phyloP scores from a whole-genome alignment of 2,329 filamentous ascomycete species.

The Arthroderma sp. region DNA sequence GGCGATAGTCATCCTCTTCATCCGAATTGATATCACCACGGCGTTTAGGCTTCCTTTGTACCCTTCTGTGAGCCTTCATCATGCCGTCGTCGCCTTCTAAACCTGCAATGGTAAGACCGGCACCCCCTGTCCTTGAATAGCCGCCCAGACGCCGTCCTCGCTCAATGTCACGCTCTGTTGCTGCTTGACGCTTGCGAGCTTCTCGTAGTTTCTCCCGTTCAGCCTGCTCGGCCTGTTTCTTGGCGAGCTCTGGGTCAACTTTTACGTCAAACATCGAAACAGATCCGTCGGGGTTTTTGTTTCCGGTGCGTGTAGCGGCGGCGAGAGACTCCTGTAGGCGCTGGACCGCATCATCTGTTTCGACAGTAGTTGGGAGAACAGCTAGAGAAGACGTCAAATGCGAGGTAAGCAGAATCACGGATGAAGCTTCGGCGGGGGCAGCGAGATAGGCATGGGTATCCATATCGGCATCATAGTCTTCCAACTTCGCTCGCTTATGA shows the following conservation, averaged over 20 bases:
- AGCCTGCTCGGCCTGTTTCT: constrained; percentile 45
- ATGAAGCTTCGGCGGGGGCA: constrained; percentile 44
- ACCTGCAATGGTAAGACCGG: constrained; percentile 42
- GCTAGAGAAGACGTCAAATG: constrained; percentile 49
- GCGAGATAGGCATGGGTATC: constrained; percentile 54
- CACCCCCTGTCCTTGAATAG: constrained; percentile 31
- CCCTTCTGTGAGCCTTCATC: constrained; percentile 27
- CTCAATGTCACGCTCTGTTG: constrained; percentile 42
- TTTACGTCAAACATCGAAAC: constrained; percentile 45
- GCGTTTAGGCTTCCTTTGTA: constrained; percentile 27
- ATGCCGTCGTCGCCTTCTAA: constrained; percentile 46
- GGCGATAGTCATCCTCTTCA: constrained; percentile 36
- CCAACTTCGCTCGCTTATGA: constrained; percentile 36
- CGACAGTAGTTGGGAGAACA: constrained; percentile 42
- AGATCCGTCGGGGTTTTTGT: constrained; percentile 37
- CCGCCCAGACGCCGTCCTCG: constrained; percentile 38
- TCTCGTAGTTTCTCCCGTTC: constrained; percentile 46
- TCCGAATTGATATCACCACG: constrained; percentile 37
- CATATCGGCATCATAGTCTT: constrained; percentile 39
- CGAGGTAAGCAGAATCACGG: constrained; percentile 47
- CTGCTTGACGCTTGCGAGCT: constrained; percentile 42
- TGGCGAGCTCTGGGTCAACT: constrained; percentile 50
- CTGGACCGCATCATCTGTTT: constrained; percentile 48
- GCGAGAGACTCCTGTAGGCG: constrained; percentile 49
- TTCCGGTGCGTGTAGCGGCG: constrained; percentile 41